phyloP scores from a whole-genome alignment of 352 stramenopile genomes.

The Aphanomyces stellatus region DNA sequence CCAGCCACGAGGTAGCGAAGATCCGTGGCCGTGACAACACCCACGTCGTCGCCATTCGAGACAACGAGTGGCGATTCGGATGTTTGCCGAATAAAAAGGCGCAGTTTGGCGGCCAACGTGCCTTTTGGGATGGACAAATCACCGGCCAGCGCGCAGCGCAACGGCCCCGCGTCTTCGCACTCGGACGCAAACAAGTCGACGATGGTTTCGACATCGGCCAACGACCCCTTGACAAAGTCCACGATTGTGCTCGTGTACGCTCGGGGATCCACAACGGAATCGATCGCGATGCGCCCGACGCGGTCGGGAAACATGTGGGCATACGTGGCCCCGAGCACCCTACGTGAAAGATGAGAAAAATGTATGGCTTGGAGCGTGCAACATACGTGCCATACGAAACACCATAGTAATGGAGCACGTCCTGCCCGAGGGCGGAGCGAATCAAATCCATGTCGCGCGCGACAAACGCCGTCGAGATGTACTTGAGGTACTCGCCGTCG shows the following conservation, averaged over 20 bases:
- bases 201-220: not conserved
- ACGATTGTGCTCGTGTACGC: not conserved
- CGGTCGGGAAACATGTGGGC: constrained; percentile 17
- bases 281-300: constrained; percentile 10
- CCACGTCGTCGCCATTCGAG: not conserved
- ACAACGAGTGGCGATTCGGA: not conserved
- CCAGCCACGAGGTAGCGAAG: not conserved
- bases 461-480: not conserved
- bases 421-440: not conserved
- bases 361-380: too few species aligned
- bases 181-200: not conserved
- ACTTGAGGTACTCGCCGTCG: constrained; percentile 11
- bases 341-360: too few species aligned
- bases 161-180: not conserved
- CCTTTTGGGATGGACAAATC: too few species aligned
- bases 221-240: not conserved
- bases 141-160: not conserved
- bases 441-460: constrained; percentile 15
- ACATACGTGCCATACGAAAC: constrained; percentile 3
- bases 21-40: not conserved
- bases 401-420: constrained; percentile 7
- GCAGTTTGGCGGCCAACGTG: not conserved
- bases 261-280: constrained; percentile 10
- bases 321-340: constrained; percentile 11
- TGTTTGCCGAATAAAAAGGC: not conserved